Evolutionary conservation across 2,329 filamentous ascomycete genomes (phyloP).

Genomic region (Didymella pomorum): DNA sequence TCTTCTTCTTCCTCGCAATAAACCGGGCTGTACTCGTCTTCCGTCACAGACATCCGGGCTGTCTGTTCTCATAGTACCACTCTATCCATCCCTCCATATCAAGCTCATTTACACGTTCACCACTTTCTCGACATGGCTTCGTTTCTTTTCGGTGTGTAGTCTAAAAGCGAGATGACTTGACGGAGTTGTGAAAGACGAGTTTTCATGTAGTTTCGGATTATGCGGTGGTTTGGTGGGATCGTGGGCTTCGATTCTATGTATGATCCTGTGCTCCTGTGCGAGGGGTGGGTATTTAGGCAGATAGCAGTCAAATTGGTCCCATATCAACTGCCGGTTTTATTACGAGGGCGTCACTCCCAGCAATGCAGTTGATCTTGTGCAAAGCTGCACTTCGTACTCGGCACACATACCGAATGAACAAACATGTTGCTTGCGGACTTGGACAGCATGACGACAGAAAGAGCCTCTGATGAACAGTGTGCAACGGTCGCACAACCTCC

Average conservation of each 20-base stretch:
- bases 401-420: slow-evolving; percentile 1
- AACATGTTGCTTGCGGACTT: slow-evolving; percentile 2
- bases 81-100: slow-evolving; percentile 27
- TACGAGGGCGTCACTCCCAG: background rate
- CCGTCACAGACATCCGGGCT: slow-evolving; percentile 28
- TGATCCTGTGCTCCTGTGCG: slow-evolving; percentile 19
- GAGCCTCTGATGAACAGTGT: slow-evolving; percentile 13
- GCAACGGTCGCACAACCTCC: slow-evolving; percentile 5
- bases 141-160: slow-evolving; percentile 25
- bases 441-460: slow-evolving; percentile 3
- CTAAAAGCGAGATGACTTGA: slow-evolving; percentile 15
- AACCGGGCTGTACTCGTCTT: slow-evolving; percentile 28
- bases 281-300: slow-evolving; percentile 17
- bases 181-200: slow-evolving; percentile 23
- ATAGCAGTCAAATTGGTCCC: slow-evolving; percentile 15
- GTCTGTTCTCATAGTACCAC: slow-evolving; percentile 39
- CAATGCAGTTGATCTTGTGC: background rate
- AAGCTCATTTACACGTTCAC: slow-evolving; percentile 20
- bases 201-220: slow-evolving; percentile 35
- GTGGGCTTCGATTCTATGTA: slow-evolving; percentile 16
- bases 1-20: slow-evolving; percentile 33
- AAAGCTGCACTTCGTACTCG: slow-evolving; percentile 10
- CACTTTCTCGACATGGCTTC: slow-evolving; percentile 20
- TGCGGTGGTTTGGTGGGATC: slow-evolving; percentile 17
- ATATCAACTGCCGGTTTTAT: background rate